Base-by-base conservation (phyloP, 2,329 filamentous ascomycete species). In the Knoxdaviesia capensis region DNA sequence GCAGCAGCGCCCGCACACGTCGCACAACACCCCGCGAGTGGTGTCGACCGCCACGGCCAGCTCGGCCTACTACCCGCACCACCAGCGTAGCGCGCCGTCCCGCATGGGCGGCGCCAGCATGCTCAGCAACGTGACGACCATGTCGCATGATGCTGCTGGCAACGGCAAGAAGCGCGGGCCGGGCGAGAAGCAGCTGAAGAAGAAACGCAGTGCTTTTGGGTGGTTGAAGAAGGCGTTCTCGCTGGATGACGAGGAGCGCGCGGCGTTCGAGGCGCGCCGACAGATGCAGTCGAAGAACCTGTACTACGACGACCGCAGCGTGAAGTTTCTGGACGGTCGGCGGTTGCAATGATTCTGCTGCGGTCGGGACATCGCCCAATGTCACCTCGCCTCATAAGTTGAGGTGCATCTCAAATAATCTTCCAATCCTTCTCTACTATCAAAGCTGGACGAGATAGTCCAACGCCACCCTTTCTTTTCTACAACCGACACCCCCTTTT, bases 191-290 rank as follows among this genome's bases (percentile, higher is more conserved):
- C 58, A 64, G 34, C 52, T 77, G 5, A 77, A 77, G 55, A 79
- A 77, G 61, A 78, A 78, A 61, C 67, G 71, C 47, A 77, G 74
- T 49, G 71, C 73, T 1, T 77, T 79, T 51, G 74, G 74, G 2
- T 79, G 74, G 74, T 55, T 79, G 43, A 78, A 77, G 56, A 78
- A 79, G 58, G 74, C 74, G 1, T 79, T 79, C 41, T 70, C 68
- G 33, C 56, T 79, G 30, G 73, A 76, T 46, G 74, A 79, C 28
- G 71, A 77, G 39, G 74, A 79, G 54, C 66, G 65, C 41, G 62
- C 65, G 6, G 65, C 66, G 7, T 79, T 74, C 47, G 72, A 77
- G 52, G 65, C 67, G 38, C 65, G 67, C 44, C 68, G 62, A 51
- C 59, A 61, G 6, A 61, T 63, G 49, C 59, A 65, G 44, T 44